A percentile compares a stretch with the other conserved stretches of the same genome.
Conservation (phyloP, 805 yeast species). For the Wickerhamiella allomyrinae region DNA sequence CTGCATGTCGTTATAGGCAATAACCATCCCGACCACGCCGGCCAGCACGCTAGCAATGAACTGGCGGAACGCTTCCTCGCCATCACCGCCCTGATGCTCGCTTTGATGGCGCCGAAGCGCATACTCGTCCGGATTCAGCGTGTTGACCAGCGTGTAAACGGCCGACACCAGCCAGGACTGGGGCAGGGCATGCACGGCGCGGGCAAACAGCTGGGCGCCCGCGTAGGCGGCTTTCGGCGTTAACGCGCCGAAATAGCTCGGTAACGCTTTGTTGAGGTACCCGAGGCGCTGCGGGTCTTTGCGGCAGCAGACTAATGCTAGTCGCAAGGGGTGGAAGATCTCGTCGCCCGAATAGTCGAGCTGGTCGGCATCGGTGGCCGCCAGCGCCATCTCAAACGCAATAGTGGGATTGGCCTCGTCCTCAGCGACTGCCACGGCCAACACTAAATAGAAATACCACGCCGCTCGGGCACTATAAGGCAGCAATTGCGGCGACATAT, state of each 20-base stretch:
- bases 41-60: conserved; percentile 14
- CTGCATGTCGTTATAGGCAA: conserved; percentile 35
- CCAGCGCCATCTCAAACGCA: background rate
- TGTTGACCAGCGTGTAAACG: conserved; percentile 68
- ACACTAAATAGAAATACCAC: background rate
- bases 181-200: conserved; percentile 51
- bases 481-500: background rate
- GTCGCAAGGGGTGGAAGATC: conserved; percentile 32
- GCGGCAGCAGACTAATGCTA: conserved; percentile 41
- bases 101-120: conserved; percentile 21
- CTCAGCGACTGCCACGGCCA: background rate
- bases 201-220: conserved; percentile 45
- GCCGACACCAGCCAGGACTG: conserved; percentile 76
- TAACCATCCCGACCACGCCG: conserved; percentile 14
- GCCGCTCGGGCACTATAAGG: background rate
- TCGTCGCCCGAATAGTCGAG: background rate
- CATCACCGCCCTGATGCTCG: conserved; percentile 17
- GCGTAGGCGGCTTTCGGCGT: conserved; percentile 33
- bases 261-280: conserved; percentile 27
- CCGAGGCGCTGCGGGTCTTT: conserved; percentile 20
- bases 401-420: background rate
- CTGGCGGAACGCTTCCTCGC: conserved; percentile 23
- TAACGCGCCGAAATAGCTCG: conserved; percentile 33
- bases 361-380: background rate
- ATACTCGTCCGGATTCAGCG: conserved; percentile 40